Base-by-base conservation (phyloP, 139 green algal genomes). In the Chlamydomonas sp. region DNA sequence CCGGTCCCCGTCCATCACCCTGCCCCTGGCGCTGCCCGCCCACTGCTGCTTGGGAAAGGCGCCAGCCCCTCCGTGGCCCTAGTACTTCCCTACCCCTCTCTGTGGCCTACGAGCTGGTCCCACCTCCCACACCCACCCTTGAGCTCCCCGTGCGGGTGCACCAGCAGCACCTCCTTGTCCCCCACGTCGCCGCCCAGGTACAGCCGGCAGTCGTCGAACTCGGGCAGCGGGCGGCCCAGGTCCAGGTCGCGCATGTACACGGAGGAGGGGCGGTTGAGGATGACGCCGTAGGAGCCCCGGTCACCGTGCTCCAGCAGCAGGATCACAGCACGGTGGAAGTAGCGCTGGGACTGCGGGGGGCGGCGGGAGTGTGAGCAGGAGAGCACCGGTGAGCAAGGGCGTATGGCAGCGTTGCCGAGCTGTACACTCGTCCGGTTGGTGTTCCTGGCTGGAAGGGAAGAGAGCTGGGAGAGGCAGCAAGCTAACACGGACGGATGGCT, bases 121-220 rank as follows among this genome's bases (percentile, higher is more conserved):
- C 60, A 0, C 18, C 69, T 2, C 14, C 76, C 74, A 10, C 61
- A 80, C 16, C 58, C 18, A 86, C 90, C 93, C 61, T 93, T 67
- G 58, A 97, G 79, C 6, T 93, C 88, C 7, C 67, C 78, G 62
- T 94, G 67, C 62, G 78, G 78, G 89, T 98, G 96, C 61, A 90
- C 8, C 62, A 89, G 75, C 68, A 80, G 87, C 58, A 97, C 83
- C 63, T 93, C 92, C 59, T 92, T 89, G 0, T 67, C 62, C 49
- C 94, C 95, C 60, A 98, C 95, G 86, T 98, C 96, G 3, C 96
- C 96, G 10, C 96, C 96, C 6, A 98, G 83, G 83, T 96, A 97
- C 49, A 98, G 84, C 16, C 57, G 61, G 64, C 90, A 94, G 10
- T 91, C 69, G 2, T 69, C 83, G 68, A 97, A 97, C 75, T 95